phyloP scores from a whole-genome alignment of 2,329 filamentous ascomycete species.

The Macrophomina pseudophaseolina region DNA sequence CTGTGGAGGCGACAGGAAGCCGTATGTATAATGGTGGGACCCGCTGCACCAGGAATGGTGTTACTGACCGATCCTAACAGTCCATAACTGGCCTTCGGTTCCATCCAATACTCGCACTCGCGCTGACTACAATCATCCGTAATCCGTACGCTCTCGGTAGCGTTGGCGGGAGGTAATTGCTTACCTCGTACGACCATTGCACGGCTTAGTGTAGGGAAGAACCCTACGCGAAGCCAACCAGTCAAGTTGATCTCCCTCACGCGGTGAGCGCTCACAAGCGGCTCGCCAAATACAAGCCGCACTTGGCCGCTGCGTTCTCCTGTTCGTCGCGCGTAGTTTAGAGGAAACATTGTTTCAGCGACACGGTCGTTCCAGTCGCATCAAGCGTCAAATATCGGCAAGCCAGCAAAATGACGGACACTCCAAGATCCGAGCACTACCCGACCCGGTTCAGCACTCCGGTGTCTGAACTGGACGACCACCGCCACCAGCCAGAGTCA shows the following conservation, averaged over 20 bases:
- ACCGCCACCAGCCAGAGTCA: slow-evolving; percentile 71
- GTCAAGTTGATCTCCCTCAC: slow-evolving; percentile 58
- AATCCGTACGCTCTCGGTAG: slow-evolving; percentile 21
- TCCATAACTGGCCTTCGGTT: slow-evolving; percentile 75
- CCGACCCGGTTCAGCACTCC: slow-evolving; percentile 73
- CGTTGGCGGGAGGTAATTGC: slow-evolving; percentile 24
- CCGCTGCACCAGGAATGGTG: neutral
- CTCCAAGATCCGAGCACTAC: slow-evolving; percentile 68
- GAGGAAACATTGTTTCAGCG: neutral
- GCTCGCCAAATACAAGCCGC: slow-evolving; percentile 45
- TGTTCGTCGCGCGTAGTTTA: neutral
- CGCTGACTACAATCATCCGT: slow-evolving; percentile 21
- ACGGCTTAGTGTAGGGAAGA: slow-evolving; percentile 52
- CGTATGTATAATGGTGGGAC: slow-evolving; percentile 41
- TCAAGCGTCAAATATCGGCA: neutral
- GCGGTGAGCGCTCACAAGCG: slow-evolving; percentile 61
- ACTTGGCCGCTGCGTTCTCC: neutral
- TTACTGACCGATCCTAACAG: neutral
- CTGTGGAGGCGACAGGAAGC: slow-evolving; percentile 97
- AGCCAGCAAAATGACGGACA: slow-evolving; percentile 54
- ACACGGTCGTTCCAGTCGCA: neutral
- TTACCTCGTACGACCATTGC: slow-evolving; percentile 28
- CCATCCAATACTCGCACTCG: slow-evolving; percentile 31
- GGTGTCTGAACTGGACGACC: slow-evolving; percentile 84
- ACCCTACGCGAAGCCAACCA: slow-evolving; percentile 52